A percentile compares a stretch with the other conserved stretches of the same genome.
These are phyloP conservation scores for Tympanopsis confertula DNA, from an alignment of 2,329 filamentous ascomycete species.

Conservation along the genomic window DNA sequence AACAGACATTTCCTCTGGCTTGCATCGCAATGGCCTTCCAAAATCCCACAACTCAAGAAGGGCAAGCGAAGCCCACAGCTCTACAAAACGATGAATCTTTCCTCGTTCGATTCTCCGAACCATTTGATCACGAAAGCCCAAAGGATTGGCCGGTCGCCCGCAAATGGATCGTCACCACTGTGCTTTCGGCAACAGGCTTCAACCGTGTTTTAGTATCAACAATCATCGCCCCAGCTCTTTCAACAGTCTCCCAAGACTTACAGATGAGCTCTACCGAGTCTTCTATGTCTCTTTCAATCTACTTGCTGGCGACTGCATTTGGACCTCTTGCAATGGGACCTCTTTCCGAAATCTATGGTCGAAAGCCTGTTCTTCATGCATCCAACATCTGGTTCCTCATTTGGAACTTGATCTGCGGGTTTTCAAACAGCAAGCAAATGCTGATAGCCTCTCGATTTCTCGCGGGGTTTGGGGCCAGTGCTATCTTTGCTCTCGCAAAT, in stretches of 20 bases:
- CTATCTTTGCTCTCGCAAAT: constrained; percentile 30
- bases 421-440: constrained; percentile 21
- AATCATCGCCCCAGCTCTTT: constrained; percentile 37
- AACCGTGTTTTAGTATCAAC: constrained; percentile 38
- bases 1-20: too few species aligned
- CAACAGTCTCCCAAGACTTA: constrained; percentile 35
- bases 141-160: constrained; percentile 22
- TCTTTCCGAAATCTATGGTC: constrained; percentile 34
- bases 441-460: constrained; percentile 33
- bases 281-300: constrained; percentile 32
- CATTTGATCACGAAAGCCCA: constrained; percentile 21
- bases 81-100: constrained; percentile 5
- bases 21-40: too few species aligned
- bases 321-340: constrained; percentile 30
- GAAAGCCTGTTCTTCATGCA: constrained; percentile 24
- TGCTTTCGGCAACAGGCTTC: constrained; percentile 35
- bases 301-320: constrained; percentile 27
- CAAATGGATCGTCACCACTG: constrained; percentile 36
- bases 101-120: constrained; percentile 10
- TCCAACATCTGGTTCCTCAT: constrained; percentile 36
- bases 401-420: constrained; percentile 33
- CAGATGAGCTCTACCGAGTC: constrained; percentile 33
- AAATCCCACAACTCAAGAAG: too few species aligned
- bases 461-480: constrained; percentile 33
- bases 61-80: too few species aligned